Evolutionary conservation across 1,139 yeast species (phyloP).

Genomic region (Wickerhamomyces sp.): DNA sequence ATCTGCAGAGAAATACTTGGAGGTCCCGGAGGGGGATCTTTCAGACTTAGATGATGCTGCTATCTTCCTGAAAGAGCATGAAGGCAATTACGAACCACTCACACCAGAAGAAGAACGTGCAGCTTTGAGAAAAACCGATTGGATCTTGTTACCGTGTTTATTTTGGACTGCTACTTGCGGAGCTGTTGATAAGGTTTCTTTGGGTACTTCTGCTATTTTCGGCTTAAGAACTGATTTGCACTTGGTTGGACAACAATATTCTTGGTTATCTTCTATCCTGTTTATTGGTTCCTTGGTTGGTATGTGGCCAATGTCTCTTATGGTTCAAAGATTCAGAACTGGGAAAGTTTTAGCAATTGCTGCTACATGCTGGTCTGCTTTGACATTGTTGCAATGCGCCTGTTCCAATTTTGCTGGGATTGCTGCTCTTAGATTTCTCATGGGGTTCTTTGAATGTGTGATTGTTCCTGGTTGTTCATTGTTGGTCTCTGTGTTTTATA

Average conservation of each 20-base stretch:
- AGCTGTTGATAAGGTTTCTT: slow-evolving; percentile 39
- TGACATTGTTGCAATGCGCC: slow-evolving; percentile 34
- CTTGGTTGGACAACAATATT: slow-evolving; percentile 37
- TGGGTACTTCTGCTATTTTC: slow-evolving; percentile 40
- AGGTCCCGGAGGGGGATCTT: neutral
- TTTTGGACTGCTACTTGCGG: slow-evolving; percentile 34
- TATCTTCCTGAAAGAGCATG: slow-evolving; percentile 18
- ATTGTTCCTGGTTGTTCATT: slow-evolving; percentile 42
- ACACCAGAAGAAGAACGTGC: slow-evolving; percentile 27
- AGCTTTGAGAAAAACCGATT: slow-evolving; percentile 33
- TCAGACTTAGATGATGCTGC: slow-evolving; percentile 19
- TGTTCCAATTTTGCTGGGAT: slow-evolving; percentile 30
- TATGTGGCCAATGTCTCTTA: slow-evolving; percentile 20
- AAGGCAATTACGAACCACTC: slow-evolving; percentile 24
- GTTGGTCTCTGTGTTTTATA: slow-evolving; percentile 41
- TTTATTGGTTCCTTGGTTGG: slow-evolving; percentile 42
- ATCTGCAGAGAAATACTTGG: neutral
- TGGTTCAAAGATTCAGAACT: slow-evolving; percentile 40
- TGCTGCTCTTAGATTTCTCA: slow-evolving; percentile 32
- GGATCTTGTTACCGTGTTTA: slow-evolving; percentile 31
- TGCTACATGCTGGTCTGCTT: slow-evolving; percentile 28
- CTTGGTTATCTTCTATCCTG: slow-evolving; percentile 43
- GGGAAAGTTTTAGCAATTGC: slow-evolving; percentile 30
- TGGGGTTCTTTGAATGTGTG: slow-evolving; percentile 40
- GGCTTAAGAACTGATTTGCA: slow-evolving; percentile 34